Conservation (phyloP, 805 yeast genomes). For the Nakazawaea ernobii region DNA sequence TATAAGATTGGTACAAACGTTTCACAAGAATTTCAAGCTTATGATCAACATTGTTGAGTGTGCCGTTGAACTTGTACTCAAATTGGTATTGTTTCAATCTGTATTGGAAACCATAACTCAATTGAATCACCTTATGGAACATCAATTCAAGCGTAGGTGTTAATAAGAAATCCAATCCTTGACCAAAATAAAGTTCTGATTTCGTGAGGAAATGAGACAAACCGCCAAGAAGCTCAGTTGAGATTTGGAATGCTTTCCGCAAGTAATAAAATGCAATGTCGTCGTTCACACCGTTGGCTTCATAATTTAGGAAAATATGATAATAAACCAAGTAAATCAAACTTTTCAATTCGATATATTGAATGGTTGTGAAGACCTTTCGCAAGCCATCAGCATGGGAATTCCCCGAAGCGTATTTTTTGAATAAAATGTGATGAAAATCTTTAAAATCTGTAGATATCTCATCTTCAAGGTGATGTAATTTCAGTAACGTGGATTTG, state of each 20-base stretch:
- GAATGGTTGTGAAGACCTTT: not conserved
- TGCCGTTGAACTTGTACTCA: not conserved
- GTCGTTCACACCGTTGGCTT: constrained; percentile 3
- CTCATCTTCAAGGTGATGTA: not conserved
- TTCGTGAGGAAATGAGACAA: not conserved
- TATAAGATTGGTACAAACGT: not conserved
- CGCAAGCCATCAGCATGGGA: not conserved
- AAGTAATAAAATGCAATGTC: not conserved
- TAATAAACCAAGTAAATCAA: constrained; percentile 17
- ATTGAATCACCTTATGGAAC: constrained; percentile 31
- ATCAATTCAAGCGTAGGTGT: constrained; percentile 32
- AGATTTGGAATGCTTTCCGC: not conserved
- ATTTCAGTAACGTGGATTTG: not conserved
- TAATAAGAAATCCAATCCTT: constrained; percentile 32
- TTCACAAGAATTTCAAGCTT: not conserved
- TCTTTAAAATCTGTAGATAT: not conserved
- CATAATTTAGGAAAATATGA: constrained; percentile 17
- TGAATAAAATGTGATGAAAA: not conserved
- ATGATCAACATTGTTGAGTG: not conserved
- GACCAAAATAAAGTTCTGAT: constrained; percentile 18
- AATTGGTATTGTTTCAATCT: constrained; percentile 24
- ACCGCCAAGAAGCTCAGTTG: not conserved
- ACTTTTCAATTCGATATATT: constrained; percentile 8
- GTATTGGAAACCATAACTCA: constrained; percentile 20
- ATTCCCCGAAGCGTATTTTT: not conserved